These are phyloP conservation scores for Blastobotrys serpentis DNA, from an alignment of 1,139 yeast genomes.

Conservation along the genomic window DNA sequence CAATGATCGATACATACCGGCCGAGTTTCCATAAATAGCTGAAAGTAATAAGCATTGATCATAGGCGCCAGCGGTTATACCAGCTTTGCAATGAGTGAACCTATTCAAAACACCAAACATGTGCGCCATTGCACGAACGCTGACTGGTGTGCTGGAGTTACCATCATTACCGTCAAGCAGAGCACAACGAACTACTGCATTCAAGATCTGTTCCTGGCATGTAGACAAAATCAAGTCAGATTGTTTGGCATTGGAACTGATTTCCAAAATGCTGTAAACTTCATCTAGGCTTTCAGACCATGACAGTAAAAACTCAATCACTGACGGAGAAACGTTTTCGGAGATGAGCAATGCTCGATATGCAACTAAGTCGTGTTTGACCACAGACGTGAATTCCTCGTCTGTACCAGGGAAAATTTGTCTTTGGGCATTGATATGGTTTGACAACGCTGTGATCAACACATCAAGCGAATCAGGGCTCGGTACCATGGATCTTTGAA, in stretches of 20 bases:
- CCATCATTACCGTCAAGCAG: constrained; percentile 12
- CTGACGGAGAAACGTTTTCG: constrained; percentile 29
- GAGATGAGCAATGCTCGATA: constrained; percentile 27
- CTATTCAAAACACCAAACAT: constrained; percentile 36
- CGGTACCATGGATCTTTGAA: constrained; percentile 18
- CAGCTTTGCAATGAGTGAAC: constrained; percentile 25
- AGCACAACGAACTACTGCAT: constrained; percentile 28
- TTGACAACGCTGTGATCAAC: constrained; percentile 29
- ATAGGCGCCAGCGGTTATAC: constrained; percentile 31
- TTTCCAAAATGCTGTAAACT: constrained; percentile 31
- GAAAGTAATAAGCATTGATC: constrained; percentile 31
- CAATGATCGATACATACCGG: constrained; percentile 33
- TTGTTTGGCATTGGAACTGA: constrained; percentile 28
- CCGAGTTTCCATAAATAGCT: constrained; percentile 34
- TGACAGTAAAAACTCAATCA: constrained; percentile 31
- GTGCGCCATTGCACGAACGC: constrained; percentile 34
- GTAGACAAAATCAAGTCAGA: constrained; percentile 26
- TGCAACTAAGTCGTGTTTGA: constrained; percentile 25
- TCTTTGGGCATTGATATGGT: constrained; percentile 27
- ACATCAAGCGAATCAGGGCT: constrained; percentile 30
- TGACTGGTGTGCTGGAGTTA: constrained; percentile 24
- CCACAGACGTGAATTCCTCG: constrained; percentile 26
- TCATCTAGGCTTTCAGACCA: constrained; percentile 32
- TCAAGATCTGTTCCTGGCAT: constrained; percentile 33
- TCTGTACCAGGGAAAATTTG: constrained; percentile 25